Percentiles rank a stretch among this genome's conserved stretches.
phyloP scores from a whole-genome alignment of 1,139 yeast species.

The Saccharomycopsis phalli region DNA sequence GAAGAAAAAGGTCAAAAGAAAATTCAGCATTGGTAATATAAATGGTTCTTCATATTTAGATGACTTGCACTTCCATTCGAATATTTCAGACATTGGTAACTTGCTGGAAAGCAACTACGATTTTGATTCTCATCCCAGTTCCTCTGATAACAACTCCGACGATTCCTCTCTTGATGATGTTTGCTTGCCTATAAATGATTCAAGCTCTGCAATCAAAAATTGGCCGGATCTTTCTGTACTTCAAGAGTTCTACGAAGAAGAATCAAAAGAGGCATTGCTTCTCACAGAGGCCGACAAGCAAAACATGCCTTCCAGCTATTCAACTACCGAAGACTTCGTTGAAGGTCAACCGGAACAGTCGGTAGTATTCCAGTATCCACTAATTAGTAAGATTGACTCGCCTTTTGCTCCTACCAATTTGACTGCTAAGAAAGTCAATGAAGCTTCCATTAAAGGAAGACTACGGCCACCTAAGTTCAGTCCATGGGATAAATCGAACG shows the following conservation, averaged over 20 bases:
- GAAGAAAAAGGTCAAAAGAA: not conserved
- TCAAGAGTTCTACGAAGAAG: slow-evolving; percentile 70
- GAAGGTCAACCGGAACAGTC: slow-evolving; percentile 11
- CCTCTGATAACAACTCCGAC: slow-evolving; percentile 12
- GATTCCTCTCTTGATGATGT: slow-evolving; percentile 84
- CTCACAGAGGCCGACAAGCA: slow-evolving; percentile 8
- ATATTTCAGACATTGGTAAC: slow-evolving; percentile 17
- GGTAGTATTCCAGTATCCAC: slow-evolving; percentile 29
- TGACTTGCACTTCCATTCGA: slow-evolving; percentile 16
- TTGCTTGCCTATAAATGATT: slow-evolving; percentile 57
- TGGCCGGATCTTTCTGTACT: slow-evolving; percentile 84
- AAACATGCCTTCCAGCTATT: slow-evolving; percentile 6
- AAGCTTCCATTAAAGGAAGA: slow-evolving; percentile 52
- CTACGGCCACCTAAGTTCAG: slow-evolving; percentile 67
- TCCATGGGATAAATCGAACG: slow-evolving; percentile 52
- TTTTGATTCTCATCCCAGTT: slow-evolving; percentile 20
- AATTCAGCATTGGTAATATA: too few species aligned
- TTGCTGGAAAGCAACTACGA: slow-evolving; percentile 19
- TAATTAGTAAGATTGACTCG: slow-evolving; percentile 27
- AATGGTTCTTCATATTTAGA: slow-evolving; percentile 12
- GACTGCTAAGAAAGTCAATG: slow-evolving; percentile 46
- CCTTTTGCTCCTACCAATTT: slow-evolving; percentile 23
- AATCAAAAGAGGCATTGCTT: slow-evolving; percentile 33
- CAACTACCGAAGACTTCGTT: slow-evolving; percentile 10
- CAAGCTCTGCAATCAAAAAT: slow-evolving; percentile 3